Percentiles rank a stretch among this genome's conserved stretches.
Conservation (phyloP, 2,329 filamentous ascomycete genomes). For the Aspergillus floridensis region DNA sequence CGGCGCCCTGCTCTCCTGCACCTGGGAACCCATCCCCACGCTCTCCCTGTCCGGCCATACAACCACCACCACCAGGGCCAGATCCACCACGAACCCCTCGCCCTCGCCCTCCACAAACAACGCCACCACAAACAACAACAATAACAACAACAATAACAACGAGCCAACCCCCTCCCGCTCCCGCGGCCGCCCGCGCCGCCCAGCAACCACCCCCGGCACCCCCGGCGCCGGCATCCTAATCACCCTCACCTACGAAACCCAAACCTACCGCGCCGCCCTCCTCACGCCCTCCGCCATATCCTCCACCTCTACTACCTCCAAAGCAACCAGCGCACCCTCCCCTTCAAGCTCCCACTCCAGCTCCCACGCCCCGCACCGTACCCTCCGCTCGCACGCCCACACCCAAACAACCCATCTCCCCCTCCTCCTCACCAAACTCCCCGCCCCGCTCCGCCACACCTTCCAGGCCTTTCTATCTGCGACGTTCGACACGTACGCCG, state of each 20-base stretch:
- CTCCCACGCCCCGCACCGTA: not conserved
- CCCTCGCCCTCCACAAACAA: not conserved
- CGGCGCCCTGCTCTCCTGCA: slow-evolving; percentile 49
- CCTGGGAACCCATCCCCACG: slow-evolving; percentile 41
- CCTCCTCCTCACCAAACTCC: slow-evolving; percentile 52
- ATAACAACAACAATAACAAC: not conserved
- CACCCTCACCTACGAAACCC: slow-evolving; percentile 50
- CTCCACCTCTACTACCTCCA: not conserved
- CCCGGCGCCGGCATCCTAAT: slow-evolving; percentile 45
- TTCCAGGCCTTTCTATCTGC: slow-evolving; percentile 50
- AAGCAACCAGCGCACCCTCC: not conserved
- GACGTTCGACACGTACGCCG: slow-evolving; percentile 52
- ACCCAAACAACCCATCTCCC: slow-evolving; percentile 47
- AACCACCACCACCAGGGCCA: slow-evolving; percentile 22
- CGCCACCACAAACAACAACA: not conserved
- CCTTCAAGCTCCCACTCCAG: too few species aligned
- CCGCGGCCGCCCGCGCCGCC: not conserved
- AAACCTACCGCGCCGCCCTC: slow-evolving; percentile 51
- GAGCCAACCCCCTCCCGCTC: not conserved
- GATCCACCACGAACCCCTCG: too few species aligned
- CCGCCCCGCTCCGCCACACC: slow-evolving; percentile 48
- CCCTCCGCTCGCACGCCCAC: not conserved
- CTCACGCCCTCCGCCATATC: slow-evolving; percentile 34
- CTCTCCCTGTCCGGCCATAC: slow-evolving; percentile 31
- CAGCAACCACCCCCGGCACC: not conserved